Conservation (phyloP, 257 asterid species). For the Nicotiana noctiflora region DNA sequence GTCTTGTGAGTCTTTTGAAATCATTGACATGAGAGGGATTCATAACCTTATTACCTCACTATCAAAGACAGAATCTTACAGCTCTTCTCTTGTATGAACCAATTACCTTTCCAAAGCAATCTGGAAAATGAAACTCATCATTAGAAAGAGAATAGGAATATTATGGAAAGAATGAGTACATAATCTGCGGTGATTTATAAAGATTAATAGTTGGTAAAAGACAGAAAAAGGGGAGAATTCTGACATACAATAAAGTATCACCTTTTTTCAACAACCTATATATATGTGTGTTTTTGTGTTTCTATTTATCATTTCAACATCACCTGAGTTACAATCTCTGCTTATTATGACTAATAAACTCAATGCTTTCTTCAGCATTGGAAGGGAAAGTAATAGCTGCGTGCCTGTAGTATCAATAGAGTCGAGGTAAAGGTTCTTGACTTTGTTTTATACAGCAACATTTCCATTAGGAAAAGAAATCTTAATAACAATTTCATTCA, state of each 20-base stretch:
- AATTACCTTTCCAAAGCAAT: constrained; percentile 82
- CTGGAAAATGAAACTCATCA: constrained; percentile 34
- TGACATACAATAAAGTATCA: background rate
- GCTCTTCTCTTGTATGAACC: constrained; percentile 97
- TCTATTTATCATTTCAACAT: background rate
- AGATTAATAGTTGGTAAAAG: background rate
- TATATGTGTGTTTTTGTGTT: background rate
- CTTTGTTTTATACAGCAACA: background rate
- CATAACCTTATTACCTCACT: constrained; percentile 46
- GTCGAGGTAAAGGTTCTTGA: background rate
- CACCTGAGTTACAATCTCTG: background rate
- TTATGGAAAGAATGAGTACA: background rate
- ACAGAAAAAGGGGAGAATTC: background rate
- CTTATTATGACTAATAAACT: background rate
- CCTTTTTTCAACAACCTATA: background rate
- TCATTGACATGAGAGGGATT: background rate
- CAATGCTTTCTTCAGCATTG: background rate
- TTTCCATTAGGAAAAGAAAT: background rate
- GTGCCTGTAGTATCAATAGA: background rate
- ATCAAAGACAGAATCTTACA: constrained; percentile 81
- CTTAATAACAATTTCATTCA: background rate
- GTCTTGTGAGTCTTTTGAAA: background rate
- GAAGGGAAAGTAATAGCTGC: background rate
- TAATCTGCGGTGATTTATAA: background rate
- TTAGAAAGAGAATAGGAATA: background rate